Conservation (phyloP, 2,329 filamentous ascomycete genomes). For the Pyrenophora seminiperda region DNA sequence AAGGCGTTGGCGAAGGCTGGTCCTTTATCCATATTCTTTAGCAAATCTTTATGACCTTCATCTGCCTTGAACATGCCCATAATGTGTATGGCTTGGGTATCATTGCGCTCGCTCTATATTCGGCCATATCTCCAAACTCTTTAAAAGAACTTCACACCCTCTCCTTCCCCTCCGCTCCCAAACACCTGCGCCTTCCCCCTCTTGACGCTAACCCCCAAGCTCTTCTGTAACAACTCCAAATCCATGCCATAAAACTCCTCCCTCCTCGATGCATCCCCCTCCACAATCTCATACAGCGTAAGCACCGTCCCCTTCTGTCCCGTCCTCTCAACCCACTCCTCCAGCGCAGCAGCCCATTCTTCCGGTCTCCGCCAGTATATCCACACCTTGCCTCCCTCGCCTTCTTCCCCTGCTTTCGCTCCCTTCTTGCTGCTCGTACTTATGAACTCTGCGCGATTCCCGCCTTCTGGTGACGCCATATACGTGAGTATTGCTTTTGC, state of each 20-base stretch:
- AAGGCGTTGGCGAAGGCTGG: too few species aligned
- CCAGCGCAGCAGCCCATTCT: slow-evolving; percentile 84
- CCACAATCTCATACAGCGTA: slow-evolving; percentile 87
- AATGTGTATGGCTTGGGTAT: too few species aligned
- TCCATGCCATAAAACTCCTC: slow-evolving; percentile 88
- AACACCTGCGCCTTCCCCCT: slow-evolving; percentile 92
- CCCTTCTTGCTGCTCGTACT: slow-evolving; percentile 18
- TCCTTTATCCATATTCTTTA: too few species aligned
- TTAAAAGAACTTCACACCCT: slow-evolving; percentile 91
- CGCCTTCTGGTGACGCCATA: slow-evolving; percentile 60
- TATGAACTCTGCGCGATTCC: slow-evolving; percentile 70
- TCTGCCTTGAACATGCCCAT: too few species aligned
- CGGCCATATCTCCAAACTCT: neutral
- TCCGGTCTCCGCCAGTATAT: slow-evolving; percentile 86
- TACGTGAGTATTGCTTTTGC: slow-evolving; percentile 60
- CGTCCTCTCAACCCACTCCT: slow-evolving; percentile 81
- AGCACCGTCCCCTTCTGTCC: slow-evolving; percentile 87
- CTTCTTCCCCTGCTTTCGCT: slow-evolving; percentile 31
- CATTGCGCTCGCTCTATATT: too few species aligned
- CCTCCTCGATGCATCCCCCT: slow-evolving; percentile 77
- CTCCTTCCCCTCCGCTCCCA: slow-evolving; percentile 71
- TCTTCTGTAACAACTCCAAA: slow-evolving; percentile 75
- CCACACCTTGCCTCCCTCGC: slow-evolving; percentile 57
- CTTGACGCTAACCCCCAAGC: slow-evolving; percentile 82
- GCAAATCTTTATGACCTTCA: too few species aligned